Evolutionary conservation across 2,329 filamentous ascomycete genomes (phyloP), one percentile per base, ranked within the genome.

Genomic region (Cercospora zeae-maydis): DNA sequence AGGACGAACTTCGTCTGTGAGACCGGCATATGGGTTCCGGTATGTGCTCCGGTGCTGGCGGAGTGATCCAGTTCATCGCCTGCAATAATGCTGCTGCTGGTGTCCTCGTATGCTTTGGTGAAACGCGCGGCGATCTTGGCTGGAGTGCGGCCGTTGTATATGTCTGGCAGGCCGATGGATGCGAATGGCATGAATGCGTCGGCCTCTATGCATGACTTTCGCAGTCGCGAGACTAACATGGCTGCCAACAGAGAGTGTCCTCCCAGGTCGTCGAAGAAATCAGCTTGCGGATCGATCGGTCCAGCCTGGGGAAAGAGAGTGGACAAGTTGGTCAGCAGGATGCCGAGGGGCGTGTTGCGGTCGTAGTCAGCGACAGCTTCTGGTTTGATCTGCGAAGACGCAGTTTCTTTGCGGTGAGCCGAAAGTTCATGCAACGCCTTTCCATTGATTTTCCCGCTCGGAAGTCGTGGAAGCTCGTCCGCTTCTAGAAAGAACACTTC

Each of bases 191-290:
- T 59, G 33, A 52, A 63, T 14, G 34, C 30, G 39, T 69, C 65
- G 10, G 14, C n/a, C 14, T 37, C 59, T 3, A 49, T 56, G n/a
- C 53, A 55, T 11, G 62, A 45, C 53, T 65, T 49, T 21, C 68
- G 62, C 21, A 70, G 51, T 4, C 61, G 64, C 3, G 69, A 71
- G 1, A 71, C 69, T 4, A 71, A 60, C 27, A 69, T 65, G 19
- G 68, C 68, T n/a, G 89, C 90, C 21, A 92, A 80, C 66, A 93
- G 85, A 75, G 85, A 89, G 77, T 93, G 89, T 10, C 90, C 90
- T 64, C 90, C 90, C 45, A 88, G 78, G 61, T 93, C 89, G 71
- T 92, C 92, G 78, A 93, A 93, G 57, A 82, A 79, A 45, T 83
- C 81, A 6, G 66, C 58, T 14, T 84, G 79, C 0, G 82, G 81